Base-by-base conservation (phyloP, 345 rosid genomes). In the Hirschfeldia incana region DNA sequence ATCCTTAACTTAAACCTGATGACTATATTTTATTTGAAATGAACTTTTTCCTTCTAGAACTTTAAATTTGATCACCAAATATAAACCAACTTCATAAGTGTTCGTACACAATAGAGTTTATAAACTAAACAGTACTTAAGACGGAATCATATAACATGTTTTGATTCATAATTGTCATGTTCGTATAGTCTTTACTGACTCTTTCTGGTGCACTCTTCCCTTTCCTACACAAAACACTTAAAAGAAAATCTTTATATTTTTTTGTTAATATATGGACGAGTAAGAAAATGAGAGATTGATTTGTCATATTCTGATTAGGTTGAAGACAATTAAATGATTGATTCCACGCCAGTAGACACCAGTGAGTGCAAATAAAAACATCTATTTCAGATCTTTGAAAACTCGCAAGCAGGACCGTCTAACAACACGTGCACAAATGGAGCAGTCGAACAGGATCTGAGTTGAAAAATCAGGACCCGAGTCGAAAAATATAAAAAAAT, bases 261-360 rank as follows among this genome's bases (percentile, higher is more conserved):
- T 46, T 67, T 11, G 73, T 60, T n/a, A 44, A 32, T 58, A 26
- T 73, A n/a, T 67, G 53, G 36, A 34, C 8, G 8, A 77, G 49
- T 34, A 77, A 33, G 65, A 53, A 34, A 49, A 64, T 34, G 69
- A 49, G 65, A 34, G 15, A 62, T 62, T 21, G 27, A 74, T 70
- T 80, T 75, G 83, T 74, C 79, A 69, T 69, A 17, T 80, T 39
- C 51, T 65, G 83, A 75, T 80, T 75, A 62, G 79, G 72, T 80
- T 37, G 76, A 62, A 37, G 76, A 69, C 76, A 58, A 70, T 70
- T 16, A 21, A 21, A 51, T 37, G 39, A 70, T 55, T 74, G 79
- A 75, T 65, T 80, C 83, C 83, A 80, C 79, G 79, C 60, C 55
- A 80, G 75, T 55, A 75, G 67, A 70, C 67, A 70, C 62, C 55